These are phyloP conservation scores for Rhododendron mucronatum DNA, from an alignment of 148 eudicot genomes.

Conservation along the genomic window DNA sequence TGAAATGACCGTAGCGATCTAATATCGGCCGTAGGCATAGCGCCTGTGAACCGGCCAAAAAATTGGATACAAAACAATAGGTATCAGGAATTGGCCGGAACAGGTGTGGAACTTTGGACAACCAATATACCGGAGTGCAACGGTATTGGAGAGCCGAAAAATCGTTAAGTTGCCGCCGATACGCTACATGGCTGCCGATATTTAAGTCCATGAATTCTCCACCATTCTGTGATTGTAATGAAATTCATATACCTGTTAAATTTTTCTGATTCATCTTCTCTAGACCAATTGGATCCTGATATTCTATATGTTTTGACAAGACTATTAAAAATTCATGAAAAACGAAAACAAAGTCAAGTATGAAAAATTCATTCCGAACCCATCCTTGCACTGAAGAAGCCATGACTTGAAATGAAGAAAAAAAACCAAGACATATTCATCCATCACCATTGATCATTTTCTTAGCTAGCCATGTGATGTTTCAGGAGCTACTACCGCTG, in stretches of 20 bases:
- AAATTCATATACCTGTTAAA: neutral
- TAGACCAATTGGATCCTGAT: neutral
- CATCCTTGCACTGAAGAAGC: neutral
- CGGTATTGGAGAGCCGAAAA: neutral
- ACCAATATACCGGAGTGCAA: too few species aligned
- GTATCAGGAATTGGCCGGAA: neutral
- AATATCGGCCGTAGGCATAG: too few species aligned
- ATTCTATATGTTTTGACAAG: neutral
- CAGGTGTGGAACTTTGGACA: neutral
- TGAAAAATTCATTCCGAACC: neutral
- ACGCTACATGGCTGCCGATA: neutral
- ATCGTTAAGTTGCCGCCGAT: neutral
- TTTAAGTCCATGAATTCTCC: neutral
- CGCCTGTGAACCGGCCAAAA: neutral
- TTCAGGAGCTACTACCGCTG: conserved; percentile 95
- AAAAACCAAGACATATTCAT: too few species aligned
- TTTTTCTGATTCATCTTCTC: neutral
- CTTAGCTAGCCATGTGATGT: neutral
- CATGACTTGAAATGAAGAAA: neutral
- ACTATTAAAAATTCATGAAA: neutral
- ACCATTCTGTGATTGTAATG: neutral
- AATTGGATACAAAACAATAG: neutral
- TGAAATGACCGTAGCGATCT: neutral
- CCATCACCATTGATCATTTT: neutral
- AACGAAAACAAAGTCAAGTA: neutral